Base-by-base conservation (phyloP, 2,329 filamentous ascomycete species). In the Talaromyces sp. region DNA sequence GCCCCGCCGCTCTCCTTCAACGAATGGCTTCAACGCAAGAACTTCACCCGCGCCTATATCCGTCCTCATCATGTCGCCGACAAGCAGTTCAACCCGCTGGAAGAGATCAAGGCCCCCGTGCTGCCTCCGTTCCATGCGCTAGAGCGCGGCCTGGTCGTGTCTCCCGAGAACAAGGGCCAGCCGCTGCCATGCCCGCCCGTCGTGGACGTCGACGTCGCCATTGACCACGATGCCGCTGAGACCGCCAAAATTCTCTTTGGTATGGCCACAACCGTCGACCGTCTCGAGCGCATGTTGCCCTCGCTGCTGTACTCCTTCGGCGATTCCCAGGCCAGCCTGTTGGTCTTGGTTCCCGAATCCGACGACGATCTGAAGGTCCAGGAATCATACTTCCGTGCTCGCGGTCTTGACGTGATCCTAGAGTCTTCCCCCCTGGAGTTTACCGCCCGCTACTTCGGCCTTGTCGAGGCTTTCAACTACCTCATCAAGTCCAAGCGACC, bases 21-120 rank as follows among this genome's bases (percentile, higher is more conserved):
- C 51, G 75, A 77, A 67, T 78, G 75, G 75, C 71, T 78, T 43
- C 67, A 68, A 19, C 74, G 73, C 68, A 78, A 78, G 70, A 77
- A 77, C 66, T 77, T 76, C 64, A 78, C 75, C 32, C 75, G 75
- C 55, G 68, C 71, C 62, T 77, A 77, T 65, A 70, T 78, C 65
- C 75, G 75, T 51, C 73, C 75, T 62, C 73, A 69, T 59, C 67
- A 70, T 57, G 70, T 76, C 64, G 66, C 73, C 32, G 67, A 73
- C 50, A 70, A 74, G 31, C 69, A 76, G 53, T 77, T 78, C 66
- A 67, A 67, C 55, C 71, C 74, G 2, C 59, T 78, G 51, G 75
- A 77, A 66, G 69, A 71, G 46, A 71, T 78, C 56, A 64, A 70
- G n/a, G 66, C 66, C 52, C 72, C 71, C 13, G 74, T 78, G 2